Conservation (phyloP, 139 green algal genomes). For the Coelastrella sp. region DNA sequence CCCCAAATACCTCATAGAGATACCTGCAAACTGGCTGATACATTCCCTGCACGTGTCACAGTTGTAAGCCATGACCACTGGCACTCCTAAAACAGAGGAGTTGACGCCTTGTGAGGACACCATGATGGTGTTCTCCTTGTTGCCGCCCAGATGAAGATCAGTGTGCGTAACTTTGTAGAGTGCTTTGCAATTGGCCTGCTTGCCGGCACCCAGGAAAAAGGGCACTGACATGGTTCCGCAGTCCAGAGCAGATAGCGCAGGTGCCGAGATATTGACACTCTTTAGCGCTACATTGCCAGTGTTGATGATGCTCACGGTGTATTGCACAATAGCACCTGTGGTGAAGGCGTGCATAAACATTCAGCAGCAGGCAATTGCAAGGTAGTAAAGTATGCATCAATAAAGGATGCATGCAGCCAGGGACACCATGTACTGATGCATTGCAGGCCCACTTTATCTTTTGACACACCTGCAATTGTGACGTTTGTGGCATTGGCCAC, state of each 20-base stretch:
- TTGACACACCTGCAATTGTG: neutral
- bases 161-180: neutral
- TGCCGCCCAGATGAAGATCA: neutral
- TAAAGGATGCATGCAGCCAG: too few species aligned
- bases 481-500: neutral
- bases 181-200: neutral
- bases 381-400: too few species aligned
- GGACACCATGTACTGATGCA: too few species aligned
- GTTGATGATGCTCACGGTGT: neutral
- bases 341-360: too few species aligned
- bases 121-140: neutral
- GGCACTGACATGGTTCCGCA: neutral
- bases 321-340: neutral
- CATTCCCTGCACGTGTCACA: conserved; percentile 7
- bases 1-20: neutral
- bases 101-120: neutral
- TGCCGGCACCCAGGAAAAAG: neutral
- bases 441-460: too few species aligned
- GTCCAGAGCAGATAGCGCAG: neutral
- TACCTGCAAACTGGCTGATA: neutral
- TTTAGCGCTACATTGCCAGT: neutral
- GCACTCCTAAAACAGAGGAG: neutral
- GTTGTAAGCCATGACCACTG: neutral
- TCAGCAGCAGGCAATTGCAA: too few species aligned
- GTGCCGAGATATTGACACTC: neutral